A percentile compares a stretch with the other conserved stretches of the same genome.
phyloP scores from a whole-genome alignment of 257 asterid genomes.

The Jacaranda copaia region DNA sequence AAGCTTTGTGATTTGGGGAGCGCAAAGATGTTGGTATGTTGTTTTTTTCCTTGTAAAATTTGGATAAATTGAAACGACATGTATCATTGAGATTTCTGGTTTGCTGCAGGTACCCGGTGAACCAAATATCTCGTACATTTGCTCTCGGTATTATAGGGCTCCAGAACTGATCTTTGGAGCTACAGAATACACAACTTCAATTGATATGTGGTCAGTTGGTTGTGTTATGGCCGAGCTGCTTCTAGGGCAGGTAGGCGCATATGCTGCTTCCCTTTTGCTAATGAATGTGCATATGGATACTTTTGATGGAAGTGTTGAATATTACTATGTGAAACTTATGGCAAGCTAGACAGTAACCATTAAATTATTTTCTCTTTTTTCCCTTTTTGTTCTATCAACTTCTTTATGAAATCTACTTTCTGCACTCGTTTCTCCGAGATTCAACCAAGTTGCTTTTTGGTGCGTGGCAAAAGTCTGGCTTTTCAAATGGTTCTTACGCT shows the following conservation, averaged over 20 bases:
- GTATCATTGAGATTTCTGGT: conserved; percentile 6
- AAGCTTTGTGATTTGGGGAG: conserved; percentile 84
- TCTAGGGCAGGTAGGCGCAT: conserved; percentile 68
- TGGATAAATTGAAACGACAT: not conserved
- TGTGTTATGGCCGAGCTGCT: conserved; percentile 95
- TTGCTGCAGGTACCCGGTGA: conserved; percentile 82
- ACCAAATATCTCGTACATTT: conserved; percentile 87
- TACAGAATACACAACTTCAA: conserved; percentile 86
- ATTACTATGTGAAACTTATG: too few species aligned
- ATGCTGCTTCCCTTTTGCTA: not conserved
- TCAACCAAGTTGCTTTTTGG: too few species aligned
- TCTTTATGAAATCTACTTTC: not conserved
- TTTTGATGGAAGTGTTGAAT: too few species aligned
- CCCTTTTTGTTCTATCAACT: not conserved
- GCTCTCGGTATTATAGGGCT: conserved; percentile 95
- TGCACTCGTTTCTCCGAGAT: too few species aligned
- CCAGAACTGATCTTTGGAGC: conserved; percentile 97
- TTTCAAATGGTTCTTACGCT: too few species aligned
- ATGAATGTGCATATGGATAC: too few species aligned
- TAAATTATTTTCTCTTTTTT: not conserved
- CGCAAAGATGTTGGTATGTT: conserved; percentile 73
- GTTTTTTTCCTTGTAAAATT: not conserved
- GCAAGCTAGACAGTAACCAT: too few species aligned
- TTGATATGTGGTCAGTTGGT: conserved; percentile 96
- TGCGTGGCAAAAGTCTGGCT: too few species aligned